Conservation (phyloP, 768 basidiomycete species). For the Naganishia friedmannii region DNA sequence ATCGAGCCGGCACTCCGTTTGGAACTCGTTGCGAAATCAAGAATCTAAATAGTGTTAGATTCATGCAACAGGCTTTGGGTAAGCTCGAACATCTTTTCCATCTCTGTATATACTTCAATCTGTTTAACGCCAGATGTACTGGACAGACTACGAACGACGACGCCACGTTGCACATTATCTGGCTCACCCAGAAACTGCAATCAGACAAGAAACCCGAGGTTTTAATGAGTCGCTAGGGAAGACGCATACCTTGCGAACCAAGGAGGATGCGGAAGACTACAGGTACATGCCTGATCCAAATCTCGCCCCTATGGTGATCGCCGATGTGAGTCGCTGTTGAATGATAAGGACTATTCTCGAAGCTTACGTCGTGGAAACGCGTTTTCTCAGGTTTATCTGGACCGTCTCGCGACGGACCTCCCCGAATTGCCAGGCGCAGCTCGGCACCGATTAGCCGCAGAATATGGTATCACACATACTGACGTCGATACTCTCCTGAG, state of each 20-base stretch:
- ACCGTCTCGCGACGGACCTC: conserved; percentile 58
- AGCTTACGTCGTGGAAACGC: background rate
- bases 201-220: conserved; percentile 84
- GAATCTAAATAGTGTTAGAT: conserved; percentile 87
- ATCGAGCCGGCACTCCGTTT: conserved; percentile 58
- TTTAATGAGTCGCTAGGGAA: conserved; percentile 77
- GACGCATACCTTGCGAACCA: conserved; percentile 77
- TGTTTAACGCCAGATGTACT: background rate
- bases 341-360: background rate
- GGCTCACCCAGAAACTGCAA: conserved; percentile 54
- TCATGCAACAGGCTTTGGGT: conserved; percentile 78
- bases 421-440: conserved; percentile 74
- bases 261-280: conserved; percentile 94
- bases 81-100: background rate
- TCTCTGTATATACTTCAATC: background rate
- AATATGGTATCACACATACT: conserved; percentile 60
- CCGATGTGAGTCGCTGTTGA: conserved; percentile 37
- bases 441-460: conserved; percentile 58
- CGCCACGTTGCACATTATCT: conserved; percentile 63
- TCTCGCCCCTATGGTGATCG: conserved; percentile 63
- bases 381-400: conserved; percentile 61
- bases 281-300: conserved; percentile 97
- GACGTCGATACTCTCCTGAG: conserved; percentile 74
- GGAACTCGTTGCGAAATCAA: conserved; percentile 93
- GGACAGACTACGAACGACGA: conserved; percentile 70